Evolutionary conservation across 495 filamentous ascomycete genomes (phyloP).

Genomic region (Hypoxylon perforatum): DNA sequence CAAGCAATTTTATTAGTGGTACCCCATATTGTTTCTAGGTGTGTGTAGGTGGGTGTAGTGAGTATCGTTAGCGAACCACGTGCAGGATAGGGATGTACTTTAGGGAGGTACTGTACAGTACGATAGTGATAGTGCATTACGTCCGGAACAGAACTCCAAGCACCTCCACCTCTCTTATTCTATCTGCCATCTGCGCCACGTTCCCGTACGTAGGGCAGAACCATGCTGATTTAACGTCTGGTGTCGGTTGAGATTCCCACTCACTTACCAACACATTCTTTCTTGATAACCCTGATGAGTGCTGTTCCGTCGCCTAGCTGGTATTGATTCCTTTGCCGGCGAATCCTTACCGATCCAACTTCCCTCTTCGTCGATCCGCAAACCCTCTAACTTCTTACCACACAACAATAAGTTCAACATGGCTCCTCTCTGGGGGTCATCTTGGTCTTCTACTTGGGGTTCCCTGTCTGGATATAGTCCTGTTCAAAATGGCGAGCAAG

Average conservation of each 20-base stretch:
- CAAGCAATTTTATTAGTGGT: too few relatives aligned
- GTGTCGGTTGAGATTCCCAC: background rate
- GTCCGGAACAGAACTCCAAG: slow-evolving; percentile 1
- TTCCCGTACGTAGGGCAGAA: background rate
- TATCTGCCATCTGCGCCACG: slow-evolving; percentile 19
- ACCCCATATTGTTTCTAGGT: too few relatives aligned
- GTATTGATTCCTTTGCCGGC: slow-evolving; percentile 32
- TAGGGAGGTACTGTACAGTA: too few relatives aligned
- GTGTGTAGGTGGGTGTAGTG: too few relatives aligned
- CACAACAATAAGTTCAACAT: slow-evolving; percentile 22
- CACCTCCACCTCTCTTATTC: background rate
- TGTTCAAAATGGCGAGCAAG: slow-evolving; percentile 38
- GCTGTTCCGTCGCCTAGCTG: slow-evolving; percentile 24
- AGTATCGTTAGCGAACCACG: too few relatives aligned
- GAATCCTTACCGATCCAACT: slow-evolving; percentile 35
- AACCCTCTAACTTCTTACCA: background rate
- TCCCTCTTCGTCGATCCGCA: slow-evolving; percentile 12
- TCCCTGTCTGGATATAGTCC: slow-evolving; percentile 42
- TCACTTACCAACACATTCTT: slow-evolving; percentile 3
- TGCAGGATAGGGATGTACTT: too few relatives aligned
- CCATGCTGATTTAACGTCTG: too few relatives aligned
- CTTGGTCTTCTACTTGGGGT: slow-evolving; percentile 43
- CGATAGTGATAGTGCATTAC: too few relatives aligned
- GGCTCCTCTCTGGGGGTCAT: slow-evolving; percentile 47
- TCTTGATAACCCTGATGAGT: slow-evolving; percentile 19